Conservation (phyloP, 78 protist species). For the slime mould (Dictyostelium discoideum) region DNA sequence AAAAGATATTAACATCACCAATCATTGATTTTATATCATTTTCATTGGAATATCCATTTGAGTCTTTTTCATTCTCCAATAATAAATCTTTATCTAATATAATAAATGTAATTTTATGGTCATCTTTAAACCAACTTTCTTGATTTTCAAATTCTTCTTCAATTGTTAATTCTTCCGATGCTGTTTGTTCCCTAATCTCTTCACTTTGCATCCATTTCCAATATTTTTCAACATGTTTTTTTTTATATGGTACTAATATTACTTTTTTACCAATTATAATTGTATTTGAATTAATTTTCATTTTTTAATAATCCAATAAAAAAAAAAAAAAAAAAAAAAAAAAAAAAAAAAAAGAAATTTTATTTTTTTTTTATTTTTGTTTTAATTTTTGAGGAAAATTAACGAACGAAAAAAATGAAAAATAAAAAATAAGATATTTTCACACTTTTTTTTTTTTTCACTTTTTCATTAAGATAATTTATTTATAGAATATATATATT, state of each 20-base stretch:
- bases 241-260: slow-evolving; percentile 91
- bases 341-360: not conserved
- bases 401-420: not conserved
- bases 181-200: slow-evolving; percentile 82
- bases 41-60: not conserved
- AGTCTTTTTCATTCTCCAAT: not conserved
- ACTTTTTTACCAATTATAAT: slow-evolving; percentile 57
- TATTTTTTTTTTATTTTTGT: not conserved
- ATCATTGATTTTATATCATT: slow-evolving; percentile 67
- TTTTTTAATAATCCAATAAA: not conserved
- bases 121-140: slow-evolving; percentile 87
- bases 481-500: too few relatives aligned
- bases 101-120: slow-evolving; percentile 60
- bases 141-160: slow-evolving; percentile 94
- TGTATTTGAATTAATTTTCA: slow-evolving; percentile 67
- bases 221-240: slow-evolving; percentile 88
- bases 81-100: slow-evolving; percentile 58
- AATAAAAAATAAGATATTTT: too few relatives aligned
- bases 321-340: not conserved
- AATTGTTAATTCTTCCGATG: slow-evolving; percentile 88
- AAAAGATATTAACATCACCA: slow-evolving; percentile 94
- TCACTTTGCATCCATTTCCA: slow-evolving; percentile 93
- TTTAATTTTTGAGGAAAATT: not conserved
- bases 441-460: not conserved
- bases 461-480: too few relatives aligned